Conservation (phyloP, 2,329 filamentous ascomycete species). For the Trichoderma polysporum region DNA sequence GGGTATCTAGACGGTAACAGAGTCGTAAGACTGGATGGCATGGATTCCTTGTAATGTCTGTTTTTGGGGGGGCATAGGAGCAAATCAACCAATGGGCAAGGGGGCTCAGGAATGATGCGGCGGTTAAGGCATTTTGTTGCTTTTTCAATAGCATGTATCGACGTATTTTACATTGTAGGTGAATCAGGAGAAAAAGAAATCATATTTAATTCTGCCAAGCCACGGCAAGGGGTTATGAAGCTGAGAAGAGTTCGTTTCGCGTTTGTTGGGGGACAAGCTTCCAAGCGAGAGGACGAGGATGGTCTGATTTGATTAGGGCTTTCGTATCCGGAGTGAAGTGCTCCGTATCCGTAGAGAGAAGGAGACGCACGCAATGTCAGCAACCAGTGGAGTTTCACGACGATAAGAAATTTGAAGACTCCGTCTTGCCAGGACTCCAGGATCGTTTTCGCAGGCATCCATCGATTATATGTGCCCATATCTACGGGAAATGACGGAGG, state of each 20-base stretch:
- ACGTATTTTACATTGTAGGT: conserved; percentile 10
- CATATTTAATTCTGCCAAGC: background rate
- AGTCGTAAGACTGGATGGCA: conserved; percentile 12
- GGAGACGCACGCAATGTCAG: background rate
- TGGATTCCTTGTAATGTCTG: conserved; percentile 32
- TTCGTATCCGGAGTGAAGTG: background rate
- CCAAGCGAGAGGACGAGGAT: background rate
- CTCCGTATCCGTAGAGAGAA: background rate
- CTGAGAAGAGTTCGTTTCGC: background rate
- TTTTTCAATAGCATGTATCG: conserved; percentile 13
- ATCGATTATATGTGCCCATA: conserved; percentile 12
- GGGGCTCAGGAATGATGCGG: conserved; percentile 8
- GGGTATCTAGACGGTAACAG: conserved; percentile 68
- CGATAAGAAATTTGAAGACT: background rate
- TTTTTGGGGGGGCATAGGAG: conserved; percentile 22
- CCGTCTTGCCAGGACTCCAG: background rate
- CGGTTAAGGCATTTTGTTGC: conserved; percentile 18
- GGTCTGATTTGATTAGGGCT: background rate
- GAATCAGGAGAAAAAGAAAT: background rate
- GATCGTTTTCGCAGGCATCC: background rate
- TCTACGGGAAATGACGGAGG: conserved; percentile 6
- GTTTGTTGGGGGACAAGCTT: background rate
- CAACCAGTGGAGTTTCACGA: conserved; percentile 5
- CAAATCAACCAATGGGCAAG: conserved; percentile 21
- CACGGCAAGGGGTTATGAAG: background rate